Base-by-base conservation (phyloP, 208 protist species). In the Crithidia thermophila region DNA sequence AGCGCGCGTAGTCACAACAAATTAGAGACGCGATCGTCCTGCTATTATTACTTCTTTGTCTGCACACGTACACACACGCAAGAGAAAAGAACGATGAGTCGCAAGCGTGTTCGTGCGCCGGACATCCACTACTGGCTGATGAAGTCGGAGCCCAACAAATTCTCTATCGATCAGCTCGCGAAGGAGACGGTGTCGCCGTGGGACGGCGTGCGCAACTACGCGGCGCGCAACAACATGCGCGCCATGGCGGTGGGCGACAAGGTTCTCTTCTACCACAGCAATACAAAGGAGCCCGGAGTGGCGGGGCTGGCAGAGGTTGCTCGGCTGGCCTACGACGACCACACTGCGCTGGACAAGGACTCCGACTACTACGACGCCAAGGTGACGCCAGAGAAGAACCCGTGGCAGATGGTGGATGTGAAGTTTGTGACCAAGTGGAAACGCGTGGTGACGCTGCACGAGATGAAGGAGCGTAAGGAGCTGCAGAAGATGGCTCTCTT, bases 181-280 rank as follows among this genome's bases (percentile, higher is more conserved):
- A 65, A 67, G 25, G 77, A 82, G 57, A 63, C 20, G 11, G 50
- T 52, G 11, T 87, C 85, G 2, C 79, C 86, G 13, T 96, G 91
- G 91, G 91, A 96, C 52, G 91, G 91, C 3, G 88, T 96, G 51
- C 81, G 91, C 23, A 96, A 94, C 67, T 93, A 93, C 68, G 84
- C 85, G 0, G 91, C 91, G 25, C 80, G 88, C 10, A 96, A 96
- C 62, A 75, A 94, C 57, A 93, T 96, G 88, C 71, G 73, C 33
- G 64, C 78, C n/a, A 96, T 96, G 91, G 64, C 72, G 13, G 46
- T 90, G 2, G 86, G 85, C 14, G 88, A 96, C 67, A 59, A 70
- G 33, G 76, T 94, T 21, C 73, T 96, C 11, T 96, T 96, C 66
- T 96, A 94, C 64, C 91, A 96, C 65, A 94, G 87, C 75, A 93